A percentile compares a stretch with the other conserved stretches of the same genome.
Evolutionary conservation across 805 yeast species (phyloP).

Genomic region (Brettanomyces custersianus): DNA sequence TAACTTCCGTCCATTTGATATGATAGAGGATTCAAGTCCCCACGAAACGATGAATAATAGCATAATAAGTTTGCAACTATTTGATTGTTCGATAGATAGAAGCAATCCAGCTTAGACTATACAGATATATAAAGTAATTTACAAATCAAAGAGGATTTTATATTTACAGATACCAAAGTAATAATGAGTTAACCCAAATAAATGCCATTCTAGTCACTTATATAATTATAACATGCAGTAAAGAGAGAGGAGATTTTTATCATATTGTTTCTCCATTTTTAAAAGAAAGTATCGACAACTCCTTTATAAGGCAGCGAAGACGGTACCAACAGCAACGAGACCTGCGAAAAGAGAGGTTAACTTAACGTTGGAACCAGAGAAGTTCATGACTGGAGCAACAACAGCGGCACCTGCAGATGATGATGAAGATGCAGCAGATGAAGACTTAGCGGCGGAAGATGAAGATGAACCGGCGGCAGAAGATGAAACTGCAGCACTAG

Average conservation of each 20-base stretch:
- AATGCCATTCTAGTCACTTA: no score
- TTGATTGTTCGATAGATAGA: conserved; percentile 41
- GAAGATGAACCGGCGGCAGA: conserved; percentile 7
- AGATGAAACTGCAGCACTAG: conserved; percentile 7
- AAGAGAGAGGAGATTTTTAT: no score
- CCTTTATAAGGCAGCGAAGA: conserved; percentile 19
- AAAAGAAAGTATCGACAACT: no score
- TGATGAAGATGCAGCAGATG: conserved; percentile 13
- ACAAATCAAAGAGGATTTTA: no score
- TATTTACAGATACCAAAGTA: no score
- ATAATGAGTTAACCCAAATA: no score
- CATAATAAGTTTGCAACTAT: conserved; percentile 42
- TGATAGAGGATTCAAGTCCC: conserved; percentile 50
- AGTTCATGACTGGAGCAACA: conserved; percentile 14
- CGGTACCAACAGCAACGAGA: conserved; percentile 20
- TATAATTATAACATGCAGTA: no score
- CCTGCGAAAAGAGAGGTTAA: conserved; percentile 21
- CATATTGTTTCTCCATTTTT: no score
- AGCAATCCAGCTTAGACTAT: conserved; percentile 32
- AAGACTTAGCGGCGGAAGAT: conserved; percentile 9
- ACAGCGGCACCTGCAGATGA: conserved; percentile 18
- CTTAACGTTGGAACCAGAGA: conserved; percentile 23
- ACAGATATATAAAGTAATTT: no score
- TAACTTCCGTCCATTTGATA: conserved; percentile 41
- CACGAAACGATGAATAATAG: conserved; percentile 40